A percentile compares a stretch with the other conserved stretches of the same genome.
Evolutionary conservation across 1,284 basidiomycete genomes (phyloP).

Genomic region (Moniliophthora roreri): DNA sequence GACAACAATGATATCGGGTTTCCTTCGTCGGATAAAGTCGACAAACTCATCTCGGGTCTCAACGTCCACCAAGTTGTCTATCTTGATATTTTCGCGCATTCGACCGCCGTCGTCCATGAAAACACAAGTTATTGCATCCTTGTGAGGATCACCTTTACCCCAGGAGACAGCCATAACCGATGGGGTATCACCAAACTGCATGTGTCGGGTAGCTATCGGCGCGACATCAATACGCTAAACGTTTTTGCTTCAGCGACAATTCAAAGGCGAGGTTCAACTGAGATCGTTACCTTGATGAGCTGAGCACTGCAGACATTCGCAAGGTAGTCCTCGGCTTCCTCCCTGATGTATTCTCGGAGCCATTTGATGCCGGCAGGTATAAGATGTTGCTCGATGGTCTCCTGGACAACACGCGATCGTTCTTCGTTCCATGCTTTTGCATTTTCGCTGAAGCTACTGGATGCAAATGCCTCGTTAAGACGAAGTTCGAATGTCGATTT

Average conservation of each 20-base stretch:
- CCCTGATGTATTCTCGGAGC: constrained; percentile 87
- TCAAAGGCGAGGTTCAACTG: background rate
- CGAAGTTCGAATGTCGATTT: constrained; percentile 68
- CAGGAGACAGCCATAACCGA: constrained; percentile 92
- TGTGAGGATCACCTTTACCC: constrained; percentile 92
- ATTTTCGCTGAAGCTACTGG: constrained; percentile 84
- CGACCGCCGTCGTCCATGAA: constrained; percentile 89
- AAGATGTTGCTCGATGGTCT: constrained; percentile 78
- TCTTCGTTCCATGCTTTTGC: constrained; percentile 94
- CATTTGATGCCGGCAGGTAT: constrained; percentile 85
- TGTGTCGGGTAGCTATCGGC: constrained; percentile 66
- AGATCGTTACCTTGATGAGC: constrained; percentile 72
- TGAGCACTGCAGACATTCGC: constrained; percentile 66
- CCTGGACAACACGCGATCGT: constrained; percentile 76
- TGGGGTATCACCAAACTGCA: constrained; percentile 71
- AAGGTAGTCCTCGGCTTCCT: constrained; percentile 87
- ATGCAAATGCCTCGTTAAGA: constrained; percentile 82
- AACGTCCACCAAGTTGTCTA: constrained; percentile 82
- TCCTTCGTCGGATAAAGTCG: constrained; percentile 78
- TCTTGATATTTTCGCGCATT: constrained; percentile 83
- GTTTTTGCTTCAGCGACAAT: constrained; percentile 17
- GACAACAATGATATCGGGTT: constrained; percentile 88
- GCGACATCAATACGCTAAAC: constrained; percentile 70
- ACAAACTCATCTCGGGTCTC: constrained; percentile 74
- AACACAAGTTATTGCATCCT: constrained; percentile 85